These are phyloP conservation scores for Yarrowia bubula DNA, from an alignment of 805 yeast species.

Conservation along the genomic window DNA sequence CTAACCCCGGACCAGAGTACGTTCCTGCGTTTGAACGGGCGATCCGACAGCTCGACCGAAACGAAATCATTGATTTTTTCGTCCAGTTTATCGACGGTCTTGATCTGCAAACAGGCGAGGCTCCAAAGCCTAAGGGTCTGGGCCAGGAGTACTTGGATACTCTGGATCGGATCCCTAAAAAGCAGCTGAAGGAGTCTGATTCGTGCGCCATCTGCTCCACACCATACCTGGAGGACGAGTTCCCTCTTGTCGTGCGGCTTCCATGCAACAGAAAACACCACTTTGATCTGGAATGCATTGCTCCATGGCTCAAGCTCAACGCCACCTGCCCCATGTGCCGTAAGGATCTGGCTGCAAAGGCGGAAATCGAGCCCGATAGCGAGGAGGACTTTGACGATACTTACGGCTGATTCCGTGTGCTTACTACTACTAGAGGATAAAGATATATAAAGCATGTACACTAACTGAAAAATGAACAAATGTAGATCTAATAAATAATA, in stretches of 20 bases:
- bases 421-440: neutral
- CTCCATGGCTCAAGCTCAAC: constrained; percentile 74
- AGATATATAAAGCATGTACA: constrained; percentile 9
- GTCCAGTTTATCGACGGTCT: constrained; percentile 22
- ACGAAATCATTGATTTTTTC: constrained; percentile 20
- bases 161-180: constrained; percentile 64
- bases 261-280: constrained; percentile 67
- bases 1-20: constrained; percentile 9
- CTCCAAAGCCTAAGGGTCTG: constrained; percentile 18
- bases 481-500: neutral
- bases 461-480: constrained; percentile 6
- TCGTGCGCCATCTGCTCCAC: constrained; percentile 84
- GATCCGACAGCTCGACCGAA: constrained; percentile 21
- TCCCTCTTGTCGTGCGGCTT: constrained; percentile 74
- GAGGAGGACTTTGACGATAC: constrained; percentile 70
- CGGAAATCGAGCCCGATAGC: constrained; percentile 39
- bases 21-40: constrained; percentile 23
- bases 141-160: constrained; percentile 66
- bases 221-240: constrained; percentile 64
- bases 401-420: constrained; percentile 54
- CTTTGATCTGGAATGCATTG: constrained; percentile 86
- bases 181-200: constrained; percentile 45
- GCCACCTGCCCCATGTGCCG: constrained; percentile 81
- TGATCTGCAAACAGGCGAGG: constrained; percentile 2
- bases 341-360: constrained; percentile 59